Evolutionary conservation across 2,329 filamentous ascomycete species (phyloP).

Genomic region (Pyricularia sp.): DNA sequence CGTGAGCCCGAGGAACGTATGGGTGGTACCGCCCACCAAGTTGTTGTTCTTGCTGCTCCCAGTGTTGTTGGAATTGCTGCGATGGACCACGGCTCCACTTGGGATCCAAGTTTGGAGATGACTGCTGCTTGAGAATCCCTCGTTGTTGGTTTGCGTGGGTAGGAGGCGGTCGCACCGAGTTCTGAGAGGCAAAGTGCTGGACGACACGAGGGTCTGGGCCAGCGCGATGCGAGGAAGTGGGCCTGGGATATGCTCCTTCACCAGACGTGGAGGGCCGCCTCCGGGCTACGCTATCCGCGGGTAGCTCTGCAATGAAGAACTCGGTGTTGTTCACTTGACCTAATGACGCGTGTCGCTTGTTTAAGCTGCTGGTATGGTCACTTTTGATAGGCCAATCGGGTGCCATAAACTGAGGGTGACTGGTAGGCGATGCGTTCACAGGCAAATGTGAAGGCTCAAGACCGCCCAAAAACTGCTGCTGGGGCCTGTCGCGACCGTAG

Average conservation of each 20-base stretch:
- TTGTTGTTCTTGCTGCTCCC: slow-evolving; percentile 16
- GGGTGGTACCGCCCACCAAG: slow-evolving; percentile 13
- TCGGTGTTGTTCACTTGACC: neutral
- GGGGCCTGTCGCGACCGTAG: neutral
- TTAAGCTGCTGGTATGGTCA: neutral
- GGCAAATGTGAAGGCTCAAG: neutral
- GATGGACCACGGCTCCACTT: slow-evolving; percentile 8
- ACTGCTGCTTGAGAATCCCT: too few species aligned
- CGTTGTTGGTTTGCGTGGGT: too few species aligned
- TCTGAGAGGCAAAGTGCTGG: neutral
- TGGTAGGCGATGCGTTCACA: neutral
- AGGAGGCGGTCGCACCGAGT: neutral
- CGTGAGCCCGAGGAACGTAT: slow-evolving; percentile 21
- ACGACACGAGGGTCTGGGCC: neutral
- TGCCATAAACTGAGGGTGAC: neutral
- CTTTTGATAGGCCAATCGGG: neutral
- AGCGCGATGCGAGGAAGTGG: neutral
- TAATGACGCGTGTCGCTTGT: neutral
- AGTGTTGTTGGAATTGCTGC: slow-evolving; percentile 11
- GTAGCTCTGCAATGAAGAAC: neutral
- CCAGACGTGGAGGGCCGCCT: neutral
- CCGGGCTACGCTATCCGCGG: neutral
- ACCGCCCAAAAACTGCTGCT: neutral
- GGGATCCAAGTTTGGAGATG: neutral
- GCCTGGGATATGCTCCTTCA: neutral